A percentile compares a stretch with the other conserved stretches of the same genome.
These are phyloP conservation scores for Boletus huronensis DNA, from an alignment of 768 basidiomycete species.

Conservation along the genomic window DNA sequence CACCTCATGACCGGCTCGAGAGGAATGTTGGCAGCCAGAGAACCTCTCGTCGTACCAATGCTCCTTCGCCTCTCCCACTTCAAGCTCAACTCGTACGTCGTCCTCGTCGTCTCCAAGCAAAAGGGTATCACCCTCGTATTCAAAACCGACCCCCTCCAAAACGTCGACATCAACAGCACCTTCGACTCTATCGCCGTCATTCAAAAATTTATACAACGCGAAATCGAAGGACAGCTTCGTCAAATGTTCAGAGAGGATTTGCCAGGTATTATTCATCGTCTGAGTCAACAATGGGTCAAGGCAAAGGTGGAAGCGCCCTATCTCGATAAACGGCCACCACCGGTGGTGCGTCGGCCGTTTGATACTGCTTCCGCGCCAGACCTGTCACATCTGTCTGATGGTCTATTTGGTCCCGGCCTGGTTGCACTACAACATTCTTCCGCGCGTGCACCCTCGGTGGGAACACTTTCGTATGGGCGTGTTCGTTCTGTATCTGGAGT, in stretches of 20 bases:
- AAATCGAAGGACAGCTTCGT: slow-evolving; percentile 94
- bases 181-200: slow-evolving; percentile 98
- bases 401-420: slow-evolving; percentile 7
- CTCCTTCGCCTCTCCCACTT: slow-evolving; percentile 94
- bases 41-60: slow-evolving; percentile 97
- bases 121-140: slow-evolving; percentile 99
- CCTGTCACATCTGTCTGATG: slow-evolving; percentile 22
- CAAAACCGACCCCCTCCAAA: slow-evolving; percentile 98
- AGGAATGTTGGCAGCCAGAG: slow-evolving; percentile 91
- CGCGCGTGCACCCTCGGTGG: slow-evolving; percentile 22
- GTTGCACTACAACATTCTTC: slow-evolving; percentile 26
- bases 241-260: slow-evolving; percentile 99
- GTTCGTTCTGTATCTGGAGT: slow-evolving; percentile 41
- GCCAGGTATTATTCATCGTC: slow-evolving; percentile 92
- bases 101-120: slow-evolving; percentile 94
- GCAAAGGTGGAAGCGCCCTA: slow-evolving; percentile 94
- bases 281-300: slow-evolving; percentile 95
- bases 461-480: slow-evolving; percentile 18
- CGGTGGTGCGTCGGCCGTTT: slow-evolving; percentile 30
- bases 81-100: slow-evolving; percentile 91
- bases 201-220: slow-evolving; percentile 94
- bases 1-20: slow-evolving; percentile 78
- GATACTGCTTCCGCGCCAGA: slow-evolving; percentile 46
- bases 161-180: slow-evolving; percentile 95
- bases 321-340: slow-evolving; percentile 50